Evolutionary conservation across 2,329 filamentous ascomycete species (phyloP).

Genomic region (Venturia aucupariae): DNA sequence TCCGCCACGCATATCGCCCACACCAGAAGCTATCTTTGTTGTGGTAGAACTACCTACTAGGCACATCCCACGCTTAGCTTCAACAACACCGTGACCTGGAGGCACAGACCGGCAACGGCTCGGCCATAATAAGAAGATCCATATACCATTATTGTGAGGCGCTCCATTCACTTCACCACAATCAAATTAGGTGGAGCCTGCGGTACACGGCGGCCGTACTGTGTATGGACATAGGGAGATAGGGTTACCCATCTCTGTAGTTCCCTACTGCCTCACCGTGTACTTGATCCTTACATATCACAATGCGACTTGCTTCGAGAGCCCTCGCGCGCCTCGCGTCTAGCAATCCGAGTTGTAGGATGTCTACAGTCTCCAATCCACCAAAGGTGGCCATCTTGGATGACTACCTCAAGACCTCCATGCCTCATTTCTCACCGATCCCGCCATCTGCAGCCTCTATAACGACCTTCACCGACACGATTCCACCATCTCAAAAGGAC

Average conservation of each 20-base stretch:
- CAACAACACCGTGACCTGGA: neutral
- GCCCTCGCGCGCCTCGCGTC: no score
- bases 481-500: constrained; percentile 48
- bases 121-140: no score
- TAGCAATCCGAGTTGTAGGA: no score
- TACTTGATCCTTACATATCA: neutral
- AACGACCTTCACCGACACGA: constrained; percentile 58
- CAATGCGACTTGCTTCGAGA: neutral
- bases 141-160: neutral
- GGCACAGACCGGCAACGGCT: neutral
- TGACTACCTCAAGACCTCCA: constrained; percentile 9
- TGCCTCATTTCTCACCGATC: constrained; percentile 47
- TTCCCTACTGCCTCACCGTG: neutral
- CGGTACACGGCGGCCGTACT: neutral
- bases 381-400: constrained; percentile 13
- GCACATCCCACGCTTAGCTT: neutral
- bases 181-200: neutral
- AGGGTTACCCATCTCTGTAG: neutral
- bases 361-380: neutral
- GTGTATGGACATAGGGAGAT: no score
- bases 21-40: neutral
- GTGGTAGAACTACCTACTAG: neutral
- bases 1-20: neutral
- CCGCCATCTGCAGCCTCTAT: constrained; percentile 47
- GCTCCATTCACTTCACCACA: neutral